Evolutionary conservation across 768 basidiomycete genomes (phyloP).

Genomic region (Rhodosporidiobolus sp.): DNA sequence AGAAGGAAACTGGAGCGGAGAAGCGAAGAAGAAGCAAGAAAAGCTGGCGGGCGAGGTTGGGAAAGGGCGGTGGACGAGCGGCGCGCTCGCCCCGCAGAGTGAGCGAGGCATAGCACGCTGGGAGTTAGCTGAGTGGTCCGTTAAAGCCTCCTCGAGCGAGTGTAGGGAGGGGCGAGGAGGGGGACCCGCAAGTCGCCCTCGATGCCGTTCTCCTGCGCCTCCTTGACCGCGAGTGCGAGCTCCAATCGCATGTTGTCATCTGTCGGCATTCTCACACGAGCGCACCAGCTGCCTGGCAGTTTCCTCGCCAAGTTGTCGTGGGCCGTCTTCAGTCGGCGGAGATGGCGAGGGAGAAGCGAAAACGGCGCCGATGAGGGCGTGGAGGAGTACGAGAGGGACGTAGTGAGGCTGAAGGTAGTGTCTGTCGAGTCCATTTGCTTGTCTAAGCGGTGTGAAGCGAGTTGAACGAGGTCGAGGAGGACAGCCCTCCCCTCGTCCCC

Average conservation of each 20-base stretch:
- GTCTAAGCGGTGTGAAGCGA: not conserved
- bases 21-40: no score
- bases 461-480: slow-evolving; percentile 32
- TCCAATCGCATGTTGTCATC: not conserved
- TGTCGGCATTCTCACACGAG: not conserved
- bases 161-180: not conserved
- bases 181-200: slow-evolving; percentile 13
- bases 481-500: not conserved
- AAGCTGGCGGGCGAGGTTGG: slow-evolving; percentile 1
- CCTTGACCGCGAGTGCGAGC: slow-evolving; percentile 1
- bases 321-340: slow-evolving; percentile 6
- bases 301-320: not conserved
- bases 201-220: not conserved
- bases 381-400: slow-evolving; percentile 11
- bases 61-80: no score
- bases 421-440: not conserved
- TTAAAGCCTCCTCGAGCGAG: no score
- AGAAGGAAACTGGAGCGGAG: no score
- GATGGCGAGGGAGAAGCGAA: slow-evolving; percentile 15
- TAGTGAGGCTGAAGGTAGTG: slow-evolving; percentile 1
- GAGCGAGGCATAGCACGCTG: accelerated
- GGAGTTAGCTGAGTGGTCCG: no score
- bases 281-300: slow-evolving; percentile 19
- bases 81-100: slow-evolving; percentile 7
- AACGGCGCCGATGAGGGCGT: not conserved